Base-by-base conservation (phyloP, 2,329 filamentous ascomycete genomes). In the Huntiella abstrusa region DNA sequence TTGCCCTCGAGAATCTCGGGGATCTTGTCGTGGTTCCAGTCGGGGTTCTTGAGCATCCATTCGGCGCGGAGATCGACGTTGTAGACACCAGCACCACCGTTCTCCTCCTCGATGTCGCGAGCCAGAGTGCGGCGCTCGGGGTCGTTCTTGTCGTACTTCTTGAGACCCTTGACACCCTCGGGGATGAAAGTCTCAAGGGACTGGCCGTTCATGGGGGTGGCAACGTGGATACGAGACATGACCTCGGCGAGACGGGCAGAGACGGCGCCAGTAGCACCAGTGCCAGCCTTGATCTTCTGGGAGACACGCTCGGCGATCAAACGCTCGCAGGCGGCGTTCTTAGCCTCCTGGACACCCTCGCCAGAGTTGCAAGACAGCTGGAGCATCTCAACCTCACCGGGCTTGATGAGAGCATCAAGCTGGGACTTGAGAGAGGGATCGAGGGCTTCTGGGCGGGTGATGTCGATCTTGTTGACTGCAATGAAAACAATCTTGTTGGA, bases 401-500 rank as follows among this genome's bases (percentile, higher is more conserved):
- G 75, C 64, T 91, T 91, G 50, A 91, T 68, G 52, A 98, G 73
- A 19, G 74, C 67, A 58, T 93, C 76, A 37, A 98, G 67, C 57
- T 88, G 73, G 47, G 77, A 74, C 59, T 88, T 81, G 17, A 80
- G 77, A 55, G 83, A 83, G 5, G 75, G 66, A 53, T 91, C 82
- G 34, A 98, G 67, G 58, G 96, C 86, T 57, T 94, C 85, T 1
- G 87, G 86, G 50, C 78, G 75, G 59, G 80, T 76, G 50, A 96
- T 75, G 62, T 98, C 91, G 54, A 95, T 95, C 72, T 98, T 98
- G 78, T 98, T 98, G 65, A 96, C 73, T 48, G 96, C 84, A 49
- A 98, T 73, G 61, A 94, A 96, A 39, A 96, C 88, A 42, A 96
- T 73, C 68, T 96, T 96, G 69, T 96, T 95, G 46, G 86, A 80